These are phyloP conservation scores for Hygrocybe coccinea DNA, from an alignment of 768 basidiomycete genomes.

Conservation along the genomic window DNA sequence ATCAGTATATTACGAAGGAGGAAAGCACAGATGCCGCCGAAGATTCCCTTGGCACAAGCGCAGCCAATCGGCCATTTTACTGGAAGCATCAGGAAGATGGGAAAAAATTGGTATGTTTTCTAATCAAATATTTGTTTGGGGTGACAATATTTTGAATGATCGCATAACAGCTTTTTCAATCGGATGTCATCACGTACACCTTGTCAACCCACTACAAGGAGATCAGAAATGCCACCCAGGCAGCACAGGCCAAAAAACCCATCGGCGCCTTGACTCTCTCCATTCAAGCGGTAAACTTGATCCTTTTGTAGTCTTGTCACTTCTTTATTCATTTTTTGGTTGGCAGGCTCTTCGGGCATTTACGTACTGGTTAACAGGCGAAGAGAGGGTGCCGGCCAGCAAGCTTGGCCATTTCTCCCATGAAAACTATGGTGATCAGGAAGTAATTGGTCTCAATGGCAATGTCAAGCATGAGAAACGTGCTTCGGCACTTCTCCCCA, in stretches of 20 bases:
- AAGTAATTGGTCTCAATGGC: background rate
- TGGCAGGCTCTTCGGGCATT: background rate
- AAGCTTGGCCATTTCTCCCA: background rate
- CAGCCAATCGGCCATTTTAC: no score
- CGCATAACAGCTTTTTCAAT: background rate
- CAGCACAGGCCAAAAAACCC: background rate
- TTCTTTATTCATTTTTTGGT: background rate
- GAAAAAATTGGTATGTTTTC: background rate
- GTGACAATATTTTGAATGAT: background rate
- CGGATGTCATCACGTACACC: background rate
- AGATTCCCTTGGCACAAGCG: background rate
- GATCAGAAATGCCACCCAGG: background rate
- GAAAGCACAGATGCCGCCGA: background rate
- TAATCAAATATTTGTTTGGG: background rate
- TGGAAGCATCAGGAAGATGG: no score
- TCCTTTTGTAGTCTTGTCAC: background rate
- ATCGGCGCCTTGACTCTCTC: background rate
- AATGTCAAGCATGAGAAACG: background rate
- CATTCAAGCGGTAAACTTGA: background rate
- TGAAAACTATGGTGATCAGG: background rate
- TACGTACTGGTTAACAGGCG: background rate
- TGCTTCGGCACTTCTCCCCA: background rate
- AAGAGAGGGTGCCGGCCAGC: background rate
- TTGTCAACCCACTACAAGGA: constrained; percentile 2
- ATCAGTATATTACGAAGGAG: no score